A percentile compares a stretch with the other conserved stretches of the same genome.
Evolutionary conservation across 768 basidiomycete species (phyloP).

Genomic region (Phaeotremella fagi): DNA sequence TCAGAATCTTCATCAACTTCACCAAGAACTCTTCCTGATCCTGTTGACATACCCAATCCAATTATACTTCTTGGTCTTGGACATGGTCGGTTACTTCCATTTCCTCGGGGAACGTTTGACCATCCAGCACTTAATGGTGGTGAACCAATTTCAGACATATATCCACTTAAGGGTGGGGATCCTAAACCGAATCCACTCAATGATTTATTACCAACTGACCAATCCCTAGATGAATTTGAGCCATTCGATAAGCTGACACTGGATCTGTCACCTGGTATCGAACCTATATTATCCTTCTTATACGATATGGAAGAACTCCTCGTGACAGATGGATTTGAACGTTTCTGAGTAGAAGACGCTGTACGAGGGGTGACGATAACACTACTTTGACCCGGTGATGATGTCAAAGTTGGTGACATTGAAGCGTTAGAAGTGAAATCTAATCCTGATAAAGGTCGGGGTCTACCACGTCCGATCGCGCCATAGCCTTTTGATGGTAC

Average conservation of each 20-base stretch:
- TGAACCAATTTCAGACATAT: not conserved
- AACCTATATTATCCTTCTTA: constrained; percentile 26
- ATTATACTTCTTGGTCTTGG: constrained; percentile 30
- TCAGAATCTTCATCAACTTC: constrained; percentile 30
- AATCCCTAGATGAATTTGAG: constrained; percentile 19
- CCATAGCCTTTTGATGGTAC: constrained; percentile 33
- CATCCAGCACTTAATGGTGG: constrained; percentile 16
- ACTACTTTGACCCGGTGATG: no score
- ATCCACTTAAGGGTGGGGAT: constrained; percentile 5
- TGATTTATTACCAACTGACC: constrained; percentile 12
- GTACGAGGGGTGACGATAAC: constrained; percentile 23
- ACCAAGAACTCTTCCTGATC: constrained; percentile 24
- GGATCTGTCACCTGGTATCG: not conserved
- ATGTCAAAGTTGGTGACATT: constrained; percentile 5
- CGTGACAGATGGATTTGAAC: constrained; percentile 11
- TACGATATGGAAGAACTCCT: constrained; percentile 35
- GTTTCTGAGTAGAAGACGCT: constrained; percentile 17
- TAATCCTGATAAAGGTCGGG: constrained; percentile 29
- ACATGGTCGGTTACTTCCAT: constrained; percentile 30
- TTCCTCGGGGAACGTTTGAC: constrained; percentile 6
- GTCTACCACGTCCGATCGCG: constrained; percentile 36
- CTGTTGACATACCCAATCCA: constrained; percentile 19
- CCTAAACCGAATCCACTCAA: constrained; percentile 7
- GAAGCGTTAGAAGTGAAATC: constrained; percentile 3
- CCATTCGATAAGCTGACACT: constrained; percentile 1